Evolutionary conservation across 352 stramenopile species (phyloP).

Genomic region (Phytophthora pinifolia): DNA sequence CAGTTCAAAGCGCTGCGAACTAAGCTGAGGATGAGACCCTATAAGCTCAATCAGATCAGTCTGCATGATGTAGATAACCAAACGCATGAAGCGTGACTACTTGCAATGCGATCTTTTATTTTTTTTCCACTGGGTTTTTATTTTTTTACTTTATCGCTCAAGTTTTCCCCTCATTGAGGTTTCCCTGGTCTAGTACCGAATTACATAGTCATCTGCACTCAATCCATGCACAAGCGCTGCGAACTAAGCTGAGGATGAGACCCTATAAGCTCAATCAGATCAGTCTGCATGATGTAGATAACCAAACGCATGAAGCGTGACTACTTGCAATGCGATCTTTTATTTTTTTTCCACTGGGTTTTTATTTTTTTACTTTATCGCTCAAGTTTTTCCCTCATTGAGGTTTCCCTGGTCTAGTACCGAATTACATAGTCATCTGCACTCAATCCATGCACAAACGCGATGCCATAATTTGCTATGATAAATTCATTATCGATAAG

Average conservation of each 20-base stretch:
- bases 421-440: constrained; percentile 5
- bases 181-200: constrained; percentile 16
- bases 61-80: background rate
- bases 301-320: background rate
- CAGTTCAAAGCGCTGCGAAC: constrained; percentile 5
- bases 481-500: constrained; percentile 9
- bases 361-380: constrained; percentile 1
- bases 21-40: constrained; percentile 3
- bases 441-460: background rate
- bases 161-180: constrained; percentile 10
- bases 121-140: constrained; percentile 2
- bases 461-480: background rate
- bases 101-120: background rate
- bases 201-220: background rate
- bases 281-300: background rate
- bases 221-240: constrained; percentile 1
- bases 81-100: background rate
- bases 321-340: background rate
- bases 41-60: background rate
- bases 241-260: constrained; percentile 2
- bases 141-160: constrained; percentile 1
- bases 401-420: constrained; percentile 15
- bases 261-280: background rate
- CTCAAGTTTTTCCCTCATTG: constrained; percentile 5
- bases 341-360: constrained; percentile 8